These are phyloP conservation scores for Torulaspora maleeae DNA, from an alignment of 805 yeast genomes.

Conservation along the genomic window DNA sequence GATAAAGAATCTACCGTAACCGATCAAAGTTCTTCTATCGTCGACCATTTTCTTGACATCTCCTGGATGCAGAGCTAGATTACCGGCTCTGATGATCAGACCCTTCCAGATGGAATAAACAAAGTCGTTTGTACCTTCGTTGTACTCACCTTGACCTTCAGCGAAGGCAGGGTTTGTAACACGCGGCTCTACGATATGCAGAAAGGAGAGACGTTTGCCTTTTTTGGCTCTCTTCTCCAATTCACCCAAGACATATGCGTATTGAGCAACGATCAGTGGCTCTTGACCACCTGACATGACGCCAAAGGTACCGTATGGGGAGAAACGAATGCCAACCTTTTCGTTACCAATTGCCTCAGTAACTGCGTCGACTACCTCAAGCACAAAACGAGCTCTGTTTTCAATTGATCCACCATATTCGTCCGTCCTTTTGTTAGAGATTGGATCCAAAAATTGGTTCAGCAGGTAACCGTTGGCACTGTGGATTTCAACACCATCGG, in stretches of 20 bases:
- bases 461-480: conserved; percentile 61
- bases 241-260: conserved; percentile 40
- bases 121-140: conserved; percentile 37
- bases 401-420: conserved; percentile 51
- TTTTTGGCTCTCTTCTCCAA: conserved; percentile 37
- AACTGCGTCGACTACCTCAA: conserved; percentile 48
- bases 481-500: conserved; percentile 63
- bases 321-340: conserved; percentile 43
- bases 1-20: conserved; percentile 43
- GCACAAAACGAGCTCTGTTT: conserved; percentile 42
- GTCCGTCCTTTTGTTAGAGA: conserved; percentile 44
- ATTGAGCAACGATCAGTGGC: conserved; percentile 38
- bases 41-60: conserved; percentile 31
- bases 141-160: conserved; percentile 25
- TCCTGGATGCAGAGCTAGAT: conserved; percentile 29
- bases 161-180: conserved; percentile 26
- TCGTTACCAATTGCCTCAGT: conserved; percentile 48
- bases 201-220: conserved; percentile 40
- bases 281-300: conserved; percentile 36
- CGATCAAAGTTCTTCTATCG: conserved; percentile 42
- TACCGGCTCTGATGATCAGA: conserved; percentile 40
- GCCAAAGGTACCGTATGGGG: conserved; percentile 44
- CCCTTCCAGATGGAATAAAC: conserved; percentile 44
- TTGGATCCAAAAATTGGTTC: conserved; percentile 49
- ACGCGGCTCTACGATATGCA: conserved; percentile 46